A percentile compares a stretch with the other conserved stretches of the same genome.
Evolutionary conservation across 352 stramenopile genomes (phyloP).

Genomic region (Plasmopara muralis): DNA sequence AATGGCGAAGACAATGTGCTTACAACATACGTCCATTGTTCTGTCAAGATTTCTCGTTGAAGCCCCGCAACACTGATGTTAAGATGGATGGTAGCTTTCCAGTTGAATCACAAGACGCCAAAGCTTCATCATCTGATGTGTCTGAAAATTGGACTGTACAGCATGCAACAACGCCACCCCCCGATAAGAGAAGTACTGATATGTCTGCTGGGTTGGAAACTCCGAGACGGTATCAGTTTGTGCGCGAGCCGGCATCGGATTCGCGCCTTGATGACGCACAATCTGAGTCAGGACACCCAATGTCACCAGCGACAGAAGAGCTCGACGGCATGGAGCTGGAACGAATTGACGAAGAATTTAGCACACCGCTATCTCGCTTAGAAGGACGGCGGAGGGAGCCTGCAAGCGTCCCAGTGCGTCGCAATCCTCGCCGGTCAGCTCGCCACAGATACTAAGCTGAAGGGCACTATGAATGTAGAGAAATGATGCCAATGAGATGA

Average conservation of each 20-base stretch:
- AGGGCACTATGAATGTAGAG: neutral
- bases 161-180: conserved; percentile 27
- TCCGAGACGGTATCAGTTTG: conserved; percentile 74
- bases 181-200: conserved; percentile 11
- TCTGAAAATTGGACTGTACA: conserved; percentile 27
- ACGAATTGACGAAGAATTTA: conserved; percentile 79
- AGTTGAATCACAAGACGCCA: conserved; percentile 20
- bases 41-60: conserved; percentile 38
- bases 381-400: conserved; percentile 49
- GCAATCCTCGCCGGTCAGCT: conserved; percentile 63
- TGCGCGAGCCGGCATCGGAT: conserved; percentile 57
- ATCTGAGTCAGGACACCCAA: conserved; percentile 19
- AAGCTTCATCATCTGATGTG: conserved; percentile 10
- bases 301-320: conserved; percentile 55
- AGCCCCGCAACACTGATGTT: conserved; percentile 24
- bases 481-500: neutral
- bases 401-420: conserved; percentile 51
- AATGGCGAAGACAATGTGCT: neutral
- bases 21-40: neutral
- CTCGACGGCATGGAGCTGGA: conserved; percentile 69
- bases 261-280: conserved; percentile 39
- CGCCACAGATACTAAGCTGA: conserved; percentile 57
- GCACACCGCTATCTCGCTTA: conserved; percentile 51
- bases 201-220: conserved; percentile 38
- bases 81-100: conserved; percentile 11